Conservation (phyloP, 2,329 filamentous ascomycete genomes). For the Aspergillus pseudoglaucus region DNA sequence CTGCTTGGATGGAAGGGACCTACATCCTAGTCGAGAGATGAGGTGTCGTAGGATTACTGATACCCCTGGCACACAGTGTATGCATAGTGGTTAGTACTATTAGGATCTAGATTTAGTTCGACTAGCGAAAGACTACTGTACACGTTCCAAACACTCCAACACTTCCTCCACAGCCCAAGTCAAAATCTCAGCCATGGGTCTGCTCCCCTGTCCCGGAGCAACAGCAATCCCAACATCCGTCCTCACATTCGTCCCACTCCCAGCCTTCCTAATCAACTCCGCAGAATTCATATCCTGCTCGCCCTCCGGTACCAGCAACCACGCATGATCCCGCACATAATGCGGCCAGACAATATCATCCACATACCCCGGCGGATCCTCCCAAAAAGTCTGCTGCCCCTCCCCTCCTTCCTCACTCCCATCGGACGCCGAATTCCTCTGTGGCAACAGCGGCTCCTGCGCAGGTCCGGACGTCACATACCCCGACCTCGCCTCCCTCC, state of each 20-base stretch:
- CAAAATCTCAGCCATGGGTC: slow-evolving; percentile 57
- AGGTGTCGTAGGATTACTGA: not conserved
- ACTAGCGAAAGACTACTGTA: no score
- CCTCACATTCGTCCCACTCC: slow-evolving; percentile 28
- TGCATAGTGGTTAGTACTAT: not conserved
- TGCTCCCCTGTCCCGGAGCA: slow-evolving; percentile 48
- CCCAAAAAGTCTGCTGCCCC: slow-evolving; percentile 74
- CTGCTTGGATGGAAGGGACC: slow-evolving; percentile 29
- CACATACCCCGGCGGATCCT: slow-evolving; percentile 88
- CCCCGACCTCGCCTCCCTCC: slow-evolving; percentile 37
- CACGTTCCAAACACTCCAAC: slow-evolving; percentile 33
- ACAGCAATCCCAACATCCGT: slow-evolving; percentile 43
- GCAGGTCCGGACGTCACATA: slow-evolving; percentile 43
- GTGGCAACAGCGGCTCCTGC: slow-evolving; percentile 16
- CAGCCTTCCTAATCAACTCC: slow-evolving; percentile 24
- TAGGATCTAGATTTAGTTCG: not conserved
- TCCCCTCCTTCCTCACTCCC: slow-evolving; percentile 24
- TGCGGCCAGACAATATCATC: slow-evolving; percentile 95
- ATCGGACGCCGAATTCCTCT: slow-evolving; percentile 1
- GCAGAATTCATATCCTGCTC: slow-evolving; percentile 43
- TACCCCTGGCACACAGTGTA: not conserved
- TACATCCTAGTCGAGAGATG: slow-evolving; percentile 3
- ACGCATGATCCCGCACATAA: slow-evolving; percentile 73
- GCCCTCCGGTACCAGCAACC: slow-evolving; percentile 66
- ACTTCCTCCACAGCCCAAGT: slow-evolving; percentile 63